A percentile compares a stretch with the other conserved stretches of the same genome.
Evolutionary conservation across 495 filamentous ascomycete species (phyloP).

Genomic region (Daldinia grandis): DNA sequence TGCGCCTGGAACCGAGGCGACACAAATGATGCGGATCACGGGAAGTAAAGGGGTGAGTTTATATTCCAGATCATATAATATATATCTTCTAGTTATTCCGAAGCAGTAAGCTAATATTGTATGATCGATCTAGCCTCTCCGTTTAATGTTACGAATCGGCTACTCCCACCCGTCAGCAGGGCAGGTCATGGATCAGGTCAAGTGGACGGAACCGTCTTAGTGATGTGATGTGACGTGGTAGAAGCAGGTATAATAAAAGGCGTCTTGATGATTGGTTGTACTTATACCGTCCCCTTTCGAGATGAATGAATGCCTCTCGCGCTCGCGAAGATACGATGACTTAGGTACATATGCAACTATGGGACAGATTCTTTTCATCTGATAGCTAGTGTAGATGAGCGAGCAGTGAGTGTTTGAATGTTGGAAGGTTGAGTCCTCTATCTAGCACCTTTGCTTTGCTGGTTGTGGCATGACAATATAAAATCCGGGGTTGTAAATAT

Average conservation of each 20-base stretch:
- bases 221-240: slow-evolving; percentile 38
- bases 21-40: slow-evolving; percentile 84
- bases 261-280: slow-evolving; percentile 3
- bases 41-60: slow-evolving; percentile 85
- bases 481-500: neutral
- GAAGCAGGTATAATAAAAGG: slow-evolving; percentile 28
- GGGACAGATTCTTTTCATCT: neutral
- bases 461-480: neutral
- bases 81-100: slow-evolving; percentile 11
- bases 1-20: slow-evolving; percentile 79
- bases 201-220: slow-evolving; percentile 85
- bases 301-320: neutral
- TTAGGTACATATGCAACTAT: no score
- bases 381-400: neutral
- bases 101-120: slow-evolving; percentile 39
- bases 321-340: neutral
- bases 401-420: neutral
- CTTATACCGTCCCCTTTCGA: slow-evolving; percentile 6
- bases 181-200: slow-evolving; percentile 87
- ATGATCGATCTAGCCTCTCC: slow-evolving; percentile 58
- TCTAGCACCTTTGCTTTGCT: neutral
- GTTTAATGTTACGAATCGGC: slow-evolving; percentile 84
- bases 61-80: slow-evolving; percentile 11
- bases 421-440: neutral
- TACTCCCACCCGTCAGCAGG: slow-evolving; percentile 75